Conservation (phyloP, 352 stramenopile species). For the Phytophthora palmivora region DNA sequence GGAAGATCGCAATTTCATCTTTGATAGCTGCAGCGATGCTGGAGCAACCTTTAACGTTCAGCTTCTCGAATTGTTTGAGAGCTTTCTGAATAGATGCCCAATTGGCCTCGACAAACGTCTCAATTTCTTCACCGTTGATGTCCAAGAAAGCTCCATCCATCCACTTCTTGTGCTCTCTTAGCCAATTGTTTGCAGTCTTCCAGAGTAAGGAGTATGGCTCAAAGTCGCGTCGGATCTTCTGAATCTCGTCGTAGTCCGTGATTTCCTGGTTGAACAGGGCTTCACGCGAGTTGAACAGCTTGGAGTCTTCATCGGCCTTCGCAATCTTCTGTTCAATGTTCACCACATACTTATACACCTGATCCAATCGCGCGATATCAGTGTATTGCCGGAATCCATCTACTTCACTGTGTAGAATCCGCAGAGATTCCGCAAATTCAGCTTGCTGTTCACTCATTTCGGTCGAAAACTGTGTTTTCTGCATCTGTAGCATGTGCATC, state of each 20-base stretch:
- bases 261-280: conserved; percentile 85
- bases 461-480: conserved; percentile 85
- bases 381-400: conserved; percentile 89
- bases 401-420: conserved; percentile 89
- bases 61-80: conserved; percentile 94
- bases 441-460: conserved; percentile 95
- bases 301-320: conserved; percentile 89
- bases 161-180: conserved; percentile 93
- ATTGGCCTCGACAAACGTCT: conserved; percentile 89
- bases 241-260: conserved; percentile 93
- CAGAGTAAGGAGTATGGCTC: conserved; percentile 95
- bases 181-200: conserved; percentile 92
- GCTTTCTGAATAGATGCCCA: conserved; percentile 89
- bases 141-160: conserved; percentile 91
- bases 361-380: conserved; percentile 84
- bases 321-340: conserved; percentile 90
- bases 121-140: conserved; percentile 93
- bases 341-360: conserved; percentile 89
- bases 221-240: conserved; percentile 92
- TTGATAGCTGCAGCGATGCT: conserved; percentile 92
- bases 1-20: conserved; percentile 91
- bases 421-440: conserved; percentile 89
- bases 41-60: conserved; percentile 83
- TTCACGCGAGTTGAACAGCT: conserved; percentile 94
- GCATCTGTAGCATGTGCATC: conserved; percentile 78